These are phyloP conservation scores for Xylaria flabelliformis DNA, from an alignment of 495 filamentous ascomycete genomes.

Conservation along the genomic window DNA sequence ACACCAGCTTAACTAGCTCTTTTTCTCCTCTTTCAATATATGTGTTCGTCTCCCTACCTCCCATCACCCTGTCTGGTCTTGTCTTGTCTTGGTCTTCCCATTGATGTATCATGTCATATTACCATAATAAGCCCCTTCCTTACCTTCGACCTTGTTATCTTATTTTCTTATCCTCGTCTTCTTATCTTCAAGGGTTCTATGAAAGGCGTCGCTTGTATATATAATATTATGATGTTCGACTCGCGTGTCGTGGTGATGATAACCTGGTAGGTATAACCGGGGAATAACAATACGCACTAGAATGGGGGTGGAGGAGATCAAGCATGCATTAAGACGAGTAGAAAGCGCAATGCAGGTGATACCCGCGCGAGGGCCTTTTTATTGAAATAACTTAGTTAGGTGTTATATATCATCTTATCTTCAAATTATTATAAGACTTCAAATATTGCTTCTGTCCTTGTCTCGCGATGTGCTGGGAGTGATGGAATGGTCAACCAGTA, in stretches of 20 bases:
- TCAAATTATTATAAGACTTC: neutral
- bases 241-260: neutral
- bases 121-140: neutral
- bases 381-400: neutral
- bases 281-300: neutral
- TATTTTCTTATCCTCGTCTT: constrained; percentile 9
- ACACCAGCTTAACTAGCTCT: constrained; percentile 22
- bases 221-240: neutral
- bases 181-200: neutral
- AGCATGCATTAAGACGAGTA: neutral
- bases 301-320: neutral
- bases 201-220: constrained; percentile 4
- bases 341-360: neutral
- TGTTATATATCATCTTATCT: constrained; percentile 8
- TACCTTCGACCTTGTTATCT: neutral
- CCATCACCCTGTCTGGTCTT: constrained; percentile 9
- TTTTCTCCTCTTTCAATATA: constrained; percentile 13
- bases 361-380: neutral
- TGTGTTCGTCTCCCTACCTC: constrained; percentile 11
- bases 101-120: neutral
- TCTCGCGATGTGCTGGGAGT: neutral
- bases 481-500: neutral
- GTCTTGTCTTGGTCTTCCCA: neutral
- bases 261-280: neutral
- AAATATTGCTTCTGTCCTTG: neutral